Evolutionary conservation across 306 rosid species (phyloP).

Genomic region (Citrullus mucosospermus): DNA sequence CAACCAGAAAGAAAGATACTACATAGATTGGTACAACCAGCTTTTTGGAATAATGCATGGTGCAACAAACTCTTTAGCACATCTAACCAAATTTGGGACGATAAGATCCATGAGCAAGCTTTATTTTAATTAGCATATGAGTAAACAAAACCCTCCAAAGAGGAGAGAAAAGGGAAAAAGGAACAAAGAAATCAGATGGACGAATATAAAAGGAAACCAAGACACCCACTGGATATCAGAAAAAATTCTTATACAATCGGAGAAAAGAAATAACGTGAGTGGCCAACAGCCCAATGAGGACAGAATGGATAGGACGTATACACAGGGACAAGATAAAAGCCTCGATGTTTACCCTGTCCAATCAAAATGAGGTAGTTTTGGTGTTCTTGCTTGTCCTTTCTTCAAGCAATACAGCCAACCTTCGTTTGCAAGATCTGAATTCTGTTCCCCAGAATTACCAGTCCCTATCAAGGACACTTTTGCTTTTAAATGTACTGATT

Average conservation of each 20-base stretch:
- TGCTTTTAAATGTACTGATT: constrained; percentile 63
- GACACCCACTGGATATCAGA: not conserved
- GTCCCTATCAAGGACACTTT: constrained; percentile 32
- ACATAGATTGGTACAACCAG: not conserved
- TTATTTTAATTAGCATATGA: not conserved
- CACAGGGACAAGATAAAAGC: not conserved
- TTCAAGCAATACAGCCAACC: constrained; percentile 71
- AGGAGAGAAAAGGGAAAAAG: no score
- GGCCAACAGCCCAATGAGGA: not conserved
- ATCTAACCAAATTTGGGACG: no score
- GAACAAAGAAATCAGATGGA: not conserved
- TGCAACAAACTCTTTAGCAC: no score
- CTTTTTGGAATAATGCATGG: no score
- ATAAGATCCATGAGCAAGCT: no score
- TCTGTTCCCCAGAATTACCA: constrained; percentile 27
- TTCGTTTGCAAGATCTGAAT: constrained; percentile 31
- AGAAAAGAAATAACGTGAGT: not conserved
- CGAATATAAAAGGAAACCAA: not conserved
- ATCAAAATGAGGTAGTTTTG: constrained; percentile 76
- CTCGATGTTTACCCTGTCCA: constrained; percentile 74
- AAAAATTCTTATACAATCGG: not conserved
- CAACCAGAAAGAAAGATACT: not conserved
- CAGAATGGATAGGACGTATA: not conserved
- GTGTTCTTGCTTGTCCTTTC: constrained; percentile 74
- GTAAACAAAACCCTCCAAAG: not conserved